Evolutionary conservation across 306 rosid genomes (phyloP), one percentile per base, ranked within the genome.

Genomic region (Trichosanthes truncata): DNA sequence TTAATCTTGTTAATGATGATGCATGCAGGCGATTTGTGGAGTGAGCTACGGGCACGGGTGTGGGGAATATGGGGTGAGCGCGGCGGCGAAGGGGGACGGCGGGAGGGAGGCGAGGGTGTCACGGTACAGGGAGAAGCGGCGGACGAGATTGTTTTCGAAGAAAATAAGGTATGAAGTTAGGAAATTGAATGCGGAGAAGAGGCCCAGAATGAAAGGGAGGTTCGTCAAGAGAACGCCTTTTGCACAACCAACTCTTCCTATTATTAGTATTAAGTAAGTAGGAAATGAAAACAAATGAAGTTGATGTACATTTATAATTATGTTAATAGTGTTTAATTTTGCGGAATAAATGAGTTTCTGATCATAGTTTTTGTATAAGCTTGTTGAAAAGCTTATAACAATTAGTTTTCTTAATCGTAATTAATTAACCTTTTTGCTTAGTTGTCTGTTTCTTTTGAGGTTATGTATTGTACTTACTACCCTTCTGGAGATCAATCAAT

Each of bases 131-230:
- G 98, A 94, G 59, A 94, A 94, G 88, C 83, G 98, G 25, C 71
- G 94, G 77, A 94, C 92, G 69, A 80, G 98, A 80, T 80, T 92
- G 89, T 94, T 94, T 79, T 94, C 98, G 0, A 94, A 92, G 89
- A 94, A 94, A 88, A 94, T 94, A 86, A 88, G 98, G 85, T 94
- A 94, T 84, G 97, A 94, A 85, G 98, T 94, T 78, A 84, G 98
- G 68, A 94, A 94, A 75, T 83, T 94, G 93, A 94, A 94, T 80
- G 98, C 98, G 0, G 98, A 94, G 89, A 94, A 90, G 88, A 89
- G 98, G 84, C 98, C 98, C 0, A 89, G 98, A 83, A 94, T 94
- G 96, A 94, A 94, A 85, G 98, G 98, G 17, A 92, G 98, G 79
- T 94, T 94, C 76, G 98, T 94, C 6, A 94, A 94, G 88, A 87